These are phyloP conservation scores for Euphorbia tirucalli DNA, from an alignment of 345 rosid species.

Conservation along the genomic window DNA sequence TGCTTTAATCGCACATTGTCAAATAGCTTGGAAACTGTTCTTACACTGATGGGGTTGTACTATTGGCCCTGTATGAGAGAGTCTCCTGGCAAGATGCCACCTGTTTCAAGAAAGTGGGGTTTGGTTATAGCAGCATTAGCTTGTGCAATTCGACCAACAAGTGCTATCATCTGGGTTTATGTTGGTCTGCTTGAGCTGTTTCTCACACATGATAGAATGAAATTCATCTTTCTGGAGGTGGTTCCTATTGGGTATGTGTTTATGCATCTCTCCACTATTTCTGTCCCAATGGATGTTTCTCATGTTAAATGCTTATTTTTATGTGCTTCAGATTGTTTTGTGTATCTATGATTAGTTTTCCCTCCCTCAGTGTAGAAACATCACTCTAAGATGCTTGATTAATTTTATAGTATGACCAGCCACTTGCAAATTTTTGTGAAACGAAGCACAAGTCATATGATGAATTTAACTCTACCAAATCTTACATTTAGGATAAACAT, in stretches of 20 bases:
- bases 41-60: conserved; percentile 74
- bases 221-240: conserved; percentile 61
- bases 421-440: neutral
- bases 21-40: conserved; percentile 87
- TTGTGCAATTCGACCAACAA: conserved; percentile 88
- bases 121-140: conserved; percentile 75
- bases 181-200: conserved; percentile 77
- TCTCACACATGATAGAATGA: conserved; percentile 45
- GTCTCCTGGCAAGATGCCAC: conserved; percentile 39
- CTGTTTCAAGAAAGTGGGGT: conserved; percentile 62
- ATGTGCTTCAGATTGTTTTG: neutral
- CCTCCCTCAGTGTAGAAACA: neutral
- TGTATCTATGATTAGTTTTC: neutral
- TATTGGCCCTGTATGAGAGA: conserved; percentile 83
- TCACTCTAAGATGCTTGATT: neutral
- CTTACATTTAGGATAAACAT: neutral
- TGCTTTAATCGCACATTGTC: conserved; percentile 90
- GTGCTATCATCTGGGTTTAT: conserved; percentile 82
- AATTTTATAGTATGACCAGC: neutral
- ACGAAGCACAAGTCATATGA: neutral
- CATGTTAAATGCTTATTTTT: neutral
- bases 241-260: conserved; percentile 73
- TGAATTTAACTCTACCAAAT: neutral
- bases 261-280: neutral
- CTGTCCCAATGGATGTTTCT: neutral